Evolutionary conservation across 345 rosid genomes (phyloP), one percentile per base, ranked within the genome.

Genomic region (Aurinia saxatilis): DNA sequence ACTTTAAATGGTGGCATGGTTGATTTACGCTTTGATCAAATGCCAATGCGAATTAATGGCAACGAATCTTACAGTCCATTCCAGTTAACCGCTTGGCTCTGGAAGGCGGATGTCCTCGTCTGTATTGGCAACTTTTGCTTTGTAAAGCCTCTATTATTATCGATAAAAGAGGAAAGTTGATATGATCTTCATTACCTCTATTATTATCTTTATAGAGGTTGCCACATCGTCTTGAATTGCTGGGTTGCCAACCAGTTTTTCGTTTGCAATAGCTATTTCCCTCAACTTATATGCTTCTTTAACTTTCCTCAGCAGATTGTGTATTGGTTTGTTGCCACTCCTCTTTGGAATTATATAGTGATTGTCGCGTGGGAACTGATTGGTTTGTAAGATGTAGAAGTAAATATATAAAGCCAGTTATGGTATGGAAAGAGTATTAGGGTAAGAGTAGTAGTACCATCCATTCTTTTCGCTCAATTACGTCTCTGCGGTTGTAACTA

Each of bases 301-400:
- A 19, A 45, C 3, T 11, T 5, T 35, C 46, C 61, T 65, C 29
- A 65, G 11, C 37, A 65, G 61, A 44, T 65, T 53, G 46, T 65
- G 46, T 36, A 65, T 37, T 21, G 7, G 7, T 53, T 55, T 53
- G 29, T 12, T 65, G 46, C 42, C 27, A 17, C 45, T 53, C 13
- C 45, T 23, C 9, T 16, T 65, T 65, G 70, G 63, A 36, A 65
- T 5, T 44, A 1, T 45, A 1, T 54, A 45, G 35, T 34, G 46
- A 14, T 6, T 34, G 30, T 55, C 25, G 10, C 10, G 23, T 27
- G 5, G 30, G 13, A 65, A 55, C 55, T 65, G 54, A 34, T 54
- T 21, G 9, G 31, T 54, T 65, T 8, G 47, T 45, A 52, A 64
- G 8, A 8, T 19, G 19, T 3, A 17, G 14, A 48, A 33, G 55